phyloP scores from a whole-genome alignment of 2,329 filamentous ascomycete genomes.

The Thelonectria blattea region DNA sequence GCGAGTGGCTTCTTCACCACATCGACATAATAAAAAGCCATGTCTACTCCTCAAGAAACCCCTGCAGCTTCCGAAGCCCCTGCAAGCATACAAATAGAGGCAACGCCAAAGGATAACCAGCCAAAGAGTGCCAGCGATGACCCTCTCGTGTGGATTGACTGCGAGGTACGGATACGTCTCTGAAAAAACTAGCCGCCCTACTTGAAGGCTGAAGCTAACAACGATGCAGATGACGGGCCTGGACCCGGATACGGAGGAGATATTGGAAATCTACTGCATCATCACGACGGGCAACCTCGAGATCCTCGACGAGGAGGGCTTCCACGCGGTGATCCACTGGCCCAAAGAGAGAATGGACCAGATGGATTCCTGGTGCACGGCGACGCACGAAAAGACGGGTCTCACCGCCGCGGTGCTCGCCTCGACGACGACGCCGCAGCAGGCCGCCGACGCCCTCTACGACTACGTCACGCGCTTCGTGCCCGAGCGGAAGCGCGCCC shows the following conservation, averaged over 20 bases:
- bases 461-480: constrained; percentile 77
- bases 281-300: constrained; percentile 83
- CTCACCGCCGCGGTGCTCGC: constrained; percentile 77
- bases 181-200: too few relatives aligned
- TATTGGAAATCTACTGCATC: constrained; percentile 91
- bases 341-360: constrained; percentile 70
- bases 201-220: constrained; percentile 13
- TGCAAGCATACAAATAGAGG: constrained; percentile 6
- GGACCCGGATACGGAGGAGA: constrained; percentile 78
- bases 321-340: constrained; percentile 80
- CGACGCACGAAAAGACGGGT: constrained; percentile 80
- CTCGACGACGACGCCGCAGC: constrained; percentile 73
- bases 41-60: constrained; percentile 3
- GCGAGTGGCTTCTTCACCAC: too few relatives aligned
- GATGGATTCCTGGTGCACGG: constrained; percentile 91
- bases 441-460: constrained; percentile 76
- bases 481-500: constrained; percentile 67
- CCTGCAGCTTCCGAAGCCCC: constrained; percentile 28
- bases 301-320: constrained; percentile 76
- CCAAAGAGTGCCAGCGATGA: constrained; percentile 49
- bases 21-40: background rate
- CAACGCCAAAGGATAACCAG: constrained; percentile 19
- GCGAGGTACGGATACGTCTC: constrained; percentile 53
- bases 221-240: constrained; percentile 76
- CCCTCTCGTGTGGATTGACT: constrained; percentile 86